Evolutionary conservation across 345 rosid genomes (phyloP).

Genomic region (Eucalyptus brandiana): DNA sequence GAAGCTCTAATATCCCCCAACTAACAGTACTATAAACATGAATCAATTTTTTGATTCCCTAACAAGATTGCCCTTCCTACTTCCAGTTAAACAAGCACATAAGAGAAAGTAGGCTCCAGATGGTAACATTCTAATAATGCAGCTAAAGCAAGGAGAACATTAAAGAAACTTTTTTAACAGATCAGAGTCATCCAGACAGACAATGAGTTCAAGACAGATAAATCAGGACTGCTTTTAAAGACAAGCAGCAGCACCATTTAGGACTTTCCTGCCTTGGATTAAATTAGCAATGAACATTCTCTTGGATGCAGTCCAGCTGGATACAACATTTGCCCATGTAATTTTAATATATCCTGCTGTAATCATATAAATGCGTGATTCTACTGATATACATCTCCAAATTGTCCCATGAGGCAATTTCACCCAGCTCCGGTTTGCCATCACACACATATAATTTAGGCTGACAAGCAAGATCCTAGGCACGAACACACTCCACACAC

Average conservation of each 20-base stretch:
- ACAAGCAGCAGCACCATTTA: neutral
- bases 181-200: neutral
- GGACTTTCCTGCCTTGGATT: neutral
- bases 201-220: neutral
- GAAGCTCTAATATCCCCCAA: neutral
- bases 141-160: neutral
- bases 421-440: neutral
- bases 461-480: neutral
- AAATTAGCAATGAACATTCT: neutral
- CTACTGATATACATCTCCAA: neutral
- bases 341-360: neutral
- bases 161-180: neutral
- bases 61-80: neutral
- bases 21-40: neutral
- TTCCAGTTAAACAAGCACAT: neutral
- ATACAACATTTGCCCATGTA: neutral
- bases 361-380: neutral
- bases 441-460: neutral
- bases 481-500: neutral
- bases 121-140: neutral
- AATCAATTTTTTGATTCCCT: neutral
- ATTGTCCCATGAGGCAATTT: neutral
- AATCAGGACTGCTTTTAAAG: neutral
- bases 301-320: neutral
- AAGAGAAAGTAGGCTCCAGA: neutral